phyloP scores from a whole-genome alignment of 148 eudicot genomes.

The Silene conica region DNA sequence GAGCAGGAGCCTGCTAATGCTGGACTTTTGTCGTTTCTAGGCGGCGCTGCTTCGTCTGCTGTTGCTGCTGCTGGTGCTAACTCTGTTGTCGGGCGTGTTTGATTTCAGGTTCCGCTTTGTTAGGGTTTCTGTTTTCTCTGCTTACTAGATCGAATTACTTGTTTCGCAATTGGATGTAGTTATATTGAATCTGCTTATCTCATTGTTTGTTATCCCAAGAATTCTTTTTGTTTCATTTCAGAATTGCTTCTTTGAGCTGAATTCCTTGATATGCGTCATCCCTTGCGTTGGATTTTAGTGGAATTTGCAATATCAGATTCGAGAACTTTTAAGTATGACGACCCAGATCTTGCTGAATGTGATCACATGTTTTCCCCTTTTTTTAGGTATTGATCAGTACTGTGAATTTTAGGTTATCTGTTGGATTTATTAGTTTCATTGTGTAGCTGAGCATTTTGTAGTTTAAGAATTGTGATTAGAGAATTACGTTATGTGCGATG shows the following conservation, averaged over 20 bases:
- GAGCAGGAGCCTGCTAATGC: constrained; percentile 51
- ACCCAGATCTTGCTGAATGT: too few species aligned
- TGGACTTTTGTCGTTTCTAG: constrained; percentile 64
- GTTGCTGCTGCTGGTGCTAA: constrained; percentile 39
- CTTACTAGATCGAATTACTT: neutral
- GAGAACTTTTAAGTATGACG: too few species aligned
- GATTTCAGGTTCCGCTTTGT: constrained; percentile 6
- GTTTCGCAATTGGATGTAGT: neutral
- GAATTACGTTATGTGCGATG: too few species aligned
- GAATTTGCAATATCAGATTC: too few species aligned
- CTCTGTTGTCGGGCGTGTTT: constrained; percentile 42
- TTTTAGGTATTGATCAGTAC: too few species aligned
- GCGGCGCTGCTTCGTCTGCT: constrained; percentile 62
- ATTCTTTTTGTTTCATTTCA: neutral
- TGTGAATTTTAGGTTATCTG: too few species aligned
- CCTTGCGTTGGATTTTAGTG: neutral
- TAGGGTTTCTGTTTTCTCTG: too few species aligned
- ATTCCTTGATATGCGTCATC: neutral
- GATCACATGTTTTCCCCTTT: too few species aligned
- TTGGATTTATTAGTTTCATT: neutral
- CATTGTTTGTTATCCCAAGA: neutral
- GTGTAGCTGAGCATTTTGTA: too few species aligned
- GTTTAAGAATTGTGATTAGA: too few species aligned
- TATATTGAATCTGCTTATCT: neutral
- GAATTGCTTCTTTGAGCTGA: neutral